phyloP scores from a whole-genome alignment of 2,329 filamentous ascomycete genomes.

The Sphaerulina vaccinii region DNA sequence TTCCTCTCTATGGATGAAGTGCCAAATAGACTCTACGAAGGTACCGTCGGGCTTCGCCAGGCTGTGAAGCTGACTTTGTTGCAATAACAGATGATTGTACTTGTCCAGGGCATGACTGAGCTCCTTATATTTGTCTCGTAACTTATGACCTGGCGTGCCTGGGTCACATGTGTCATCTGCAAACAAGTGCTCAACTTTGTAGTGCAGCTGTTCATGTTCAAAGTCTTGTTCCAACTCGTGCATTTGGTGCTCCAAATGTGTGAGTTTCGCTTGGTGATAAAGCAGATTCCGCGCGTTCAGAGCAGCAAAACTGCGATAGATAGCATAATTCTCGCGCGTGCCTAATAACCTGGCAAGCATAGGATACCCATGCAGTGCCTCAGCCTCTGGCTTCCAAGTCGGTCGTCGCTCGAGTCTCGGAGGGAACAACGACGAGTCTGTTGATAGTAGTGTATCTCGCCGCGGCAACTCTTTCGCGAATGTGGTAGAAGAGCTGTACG shows the following conservation, averaged over 20 bases:
- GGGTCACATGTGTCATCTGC: constrained; percentile 7
- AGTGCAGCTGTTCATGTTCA: constrained; percentile 21
- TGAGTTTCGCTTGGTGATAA: constrained; percentile 31
- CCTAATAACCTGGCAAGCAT: constrained; percentile 25
- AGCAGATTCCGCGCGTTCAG: constrained; percentile 30
- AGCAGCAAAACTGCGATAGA: constrained; percentile 28
- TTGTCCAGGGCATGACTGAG: constrained; percentile 18
- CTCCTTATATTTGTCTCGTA: constrained; percentile 18
- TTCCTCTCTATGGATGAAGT: constrained; percentile 16
- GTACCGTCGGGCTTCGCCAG: constrained; percentile 20
- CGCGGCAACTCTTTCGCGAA: constrained; percentile 14
- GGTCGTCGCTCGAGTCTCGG: constrained; percentile 14
- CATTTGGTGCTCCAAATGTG: constrained; percentile 27
- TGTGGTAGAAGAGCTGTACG: constrained; percentile 4
- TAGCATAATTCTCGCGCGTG: constrained; percentile 22
- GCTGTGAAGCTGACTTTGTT: constrained; percentile 20
- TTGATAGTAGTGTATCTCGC: constrained; percentile 15
- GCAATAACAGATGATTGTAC: constrained; percentile 20
- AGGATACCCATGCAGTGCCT: constrained; percentile 26
- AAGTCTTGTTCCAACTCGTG: constrained; percentile 23
- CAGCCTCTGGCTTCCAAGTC: constrained; percentile 17
- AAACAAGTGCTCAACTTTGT: constrained; percentile 22
- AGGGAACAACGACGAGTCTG: constrained; percentile 4
- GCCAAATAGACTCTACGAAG: constrained; percentile 21
- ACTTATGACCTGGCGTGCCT: constrained; percentile 11